Conservation (phyloP, 768 basidiomycete species). For the Podaxis mareebaensis region DNA sequence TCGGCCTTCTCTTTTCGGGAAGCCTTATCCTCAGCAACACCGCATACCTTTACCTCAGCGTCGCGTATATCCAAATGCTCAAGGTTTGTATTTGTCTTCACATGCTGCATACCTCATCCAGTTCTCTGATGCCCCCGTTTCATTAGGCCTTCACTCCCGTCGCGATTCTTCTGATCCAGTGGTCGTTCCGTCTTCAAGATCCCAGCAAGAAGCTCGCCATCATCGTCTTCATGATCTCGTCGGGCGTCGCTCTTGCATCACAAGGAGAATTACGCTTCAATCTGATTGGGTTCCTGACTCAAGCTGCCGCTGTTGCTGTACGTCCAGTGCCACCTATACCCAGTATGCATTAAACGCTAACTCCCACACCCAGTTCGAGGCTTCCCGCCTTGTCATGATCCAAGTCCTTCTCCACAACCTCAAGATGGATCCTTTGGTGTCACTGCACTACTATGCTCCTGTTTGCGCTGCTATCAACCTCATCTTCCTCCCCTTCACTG, state of each 20-base stretch:
- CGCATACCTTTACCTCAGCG: conserved; percentile 88
- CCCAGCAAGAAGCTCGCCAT: conserved; percentile 77
- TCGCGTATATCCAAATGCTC: conserved; percentile 97
- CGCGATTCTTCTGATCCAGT: conserved; percentile 91
- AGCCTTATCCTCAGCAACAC: conserved; percentile 90
- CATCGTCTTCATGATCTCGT: conserved; percentile 90
- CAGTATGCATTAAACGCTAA: conserved; percentile 1
- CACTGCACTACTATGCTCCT: conserved; percentile 94
- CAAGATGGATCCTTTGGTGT: conserved; percentile 97
- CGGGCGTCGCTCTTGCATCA: conserved; percentile 86
- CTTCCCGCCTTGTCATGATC: conserved; percentile 93
- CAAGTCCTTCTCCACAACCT: conserved; percentile 91
- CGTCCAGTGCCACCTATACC: conserved; percentile 29
- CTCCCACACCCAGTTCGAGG: conserved; percentile 70
- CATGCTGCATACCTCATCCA: background rate
- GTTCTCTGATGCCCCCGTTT: background rate
- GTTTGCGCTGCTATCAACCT: conserved; percentile 93
- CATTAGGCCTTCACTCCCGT: conserved; percentile 85
- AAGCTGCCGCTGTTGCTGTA: conserved; percentile 84
- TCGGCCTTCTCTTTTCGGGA: conserved; percentile 91
- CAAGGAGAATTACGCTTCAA: conserved; percentile 88
- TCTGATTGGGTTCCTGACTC: conserved; percentile 82
- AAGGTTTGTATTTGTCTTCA: conserved; percentile 50
- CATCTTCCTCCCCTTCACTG: conserved; percentile 84
- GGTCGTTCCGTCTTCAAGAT: conserved; percentile 85